These are phyloP conservation scores for Cadophora luteo-olivacea DNA, from an alignment of 2,329 filamentous ascomycete species.

Conservation along the genomic window DNA sequence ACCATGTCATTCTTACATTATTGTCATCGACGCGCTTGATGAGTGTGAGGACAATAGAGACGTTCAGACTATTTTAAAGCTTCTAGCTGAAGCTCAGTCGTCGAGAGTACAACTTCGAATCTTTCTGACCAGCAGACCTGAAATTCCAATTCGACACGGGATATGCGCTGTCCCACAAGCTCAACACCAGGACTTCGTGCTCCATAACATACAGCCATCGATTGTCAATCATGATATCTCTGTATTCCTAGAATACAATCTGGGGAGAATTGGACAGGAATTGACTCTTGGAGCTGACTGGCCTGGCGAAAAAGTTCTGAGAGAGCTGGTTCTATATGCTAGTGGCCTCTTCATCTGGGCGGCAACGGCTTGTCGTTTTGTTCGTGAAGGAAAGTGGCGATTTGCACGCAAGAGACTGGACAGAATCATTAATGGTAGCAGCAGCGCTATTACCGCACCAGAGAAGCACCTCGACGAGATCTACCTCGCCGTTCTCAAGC, in stretches of 20 bases:
- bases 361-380: slow-evolving; percentile 24
- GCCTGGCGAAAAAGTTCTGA: slow-evolving; percentile 24
- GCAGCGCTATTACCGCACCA: neutral
- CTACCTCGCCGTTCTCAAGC: neutral
- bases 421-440: neutral
- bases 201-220: slow-evolving; percentile 33
- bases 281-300: slow-evolving; percentile 19
- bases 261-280: slow-evolving; percentile 19
- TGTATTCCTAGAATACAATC: slow-evolving; percentile 34
- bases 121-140: slow-evolving; percentile 43
- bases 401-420: neutral
- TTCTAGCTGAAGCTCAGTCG: slow-evolving; percentile 30
- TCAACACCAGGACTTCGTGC: slow-evolving; percentile 38
- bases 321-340: slow-evolving; percentile 29
- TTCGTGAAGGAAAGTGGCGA: slow-evolving; percentile 7
- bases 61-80: slow-evolving; percentile 34
- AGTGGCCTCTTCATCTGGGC: slow-evolving; percentile 12
- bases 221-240: slow-evolving; percentile 42
- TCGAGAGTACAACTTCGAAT: slow-evolving; percentile 34
- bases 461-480: neutral
- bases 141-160: slow-evolving; percentile 35
- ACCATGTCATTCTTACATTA: slow-evolving; percentile 1
- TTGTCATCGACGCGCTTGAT: slow-evolving; percentile 45
- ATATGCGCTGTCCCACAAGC: slow-evolving; percentile 30
- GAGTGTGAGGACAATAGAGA: slow-evolving; percentile 40